A percentile compares a stretch with the other conserved stretches of the same genome.
Evolutionary conservation across 2,329 filamentous ascomycete genomes (phyloP).

Genomic region (Cordyceps cateniannulata): DNA sequence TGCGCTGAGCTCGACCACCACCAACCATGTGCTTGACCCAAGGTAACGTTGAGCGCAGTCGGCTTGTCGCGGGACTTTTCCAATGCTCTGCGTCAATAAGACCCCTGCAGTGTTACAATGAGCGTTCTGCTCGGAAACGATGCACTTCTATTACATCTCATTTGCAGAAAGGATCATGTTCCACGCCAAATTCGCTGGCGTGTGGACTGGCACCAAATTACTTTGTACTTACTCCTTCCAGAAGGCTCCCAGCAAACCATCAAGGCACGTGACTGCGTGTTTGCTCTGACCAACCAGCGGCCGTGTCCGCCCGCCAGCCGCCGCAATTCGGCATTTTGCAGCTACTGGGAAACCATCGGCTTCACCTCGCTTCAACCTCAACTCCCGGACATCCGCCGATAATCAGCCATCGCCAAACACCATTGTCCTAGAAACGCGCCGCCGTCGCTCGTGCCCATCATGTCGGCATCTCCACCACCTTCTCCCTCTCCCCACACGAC

Average conservation of each 20-base stretch:
- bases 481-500: conserved; percentile 22
- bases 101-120: not conserved
- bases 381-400: conserved; percentile 36
- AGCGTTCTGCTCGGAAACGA: not conserved
- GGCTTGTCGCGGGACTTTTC: not conserved
- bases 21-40: not conserved
- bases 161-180: not conserved
- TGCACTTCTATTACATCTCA: not conserved
- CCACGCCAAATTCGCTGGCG: not conserved
- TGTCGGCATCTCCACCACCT: conserved; percentile 22
- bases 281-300: not conserved
- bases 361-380: conserved; percentile 34
- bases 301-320: not conserved
- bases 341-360: conserved; percentile 23
- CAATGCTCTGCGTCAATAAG: not conserved
- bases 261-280: conserved; percentile 2
- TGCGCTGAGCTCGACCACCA: not conserved
- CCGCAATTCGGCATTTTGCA: not conserved
- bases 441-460: conserved; percentile 11
- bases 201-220: not conserved
- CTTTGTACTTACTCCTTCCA: not conserved
- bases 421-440: conserved; percentile 13
- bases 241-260: not conserved
- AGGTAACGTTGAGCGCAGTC: not conserved
- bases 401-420: conserved; percentile 34